Conservation (phyloP, 495 filamentous ascomycete genomes). For the Trichocladium uniseriatum region DNA sequence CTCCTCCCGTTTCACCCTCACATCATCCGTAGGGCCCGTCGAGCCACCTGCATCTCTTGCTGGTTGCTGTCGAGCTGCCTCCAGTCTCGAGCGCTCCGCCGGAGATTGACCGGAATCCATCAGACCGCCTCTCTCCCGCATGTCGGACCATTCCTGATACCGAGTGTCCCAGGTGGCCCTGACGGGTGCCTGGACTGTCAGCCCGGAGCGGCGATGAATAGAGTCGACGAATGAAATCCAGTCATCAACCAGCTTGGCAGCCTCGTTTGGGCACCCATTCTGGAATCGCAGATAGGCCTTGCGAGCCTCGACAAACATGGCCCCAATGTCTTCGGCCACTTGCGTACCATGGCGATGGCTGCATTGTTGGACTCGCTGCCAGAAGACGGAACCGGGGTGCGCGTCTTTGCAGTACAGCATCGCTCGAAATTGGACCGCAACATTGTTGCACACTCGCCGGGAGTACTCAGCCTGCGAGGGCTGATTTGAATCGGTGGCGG, state of each 20-base stretch:
- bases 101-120: not conserved
- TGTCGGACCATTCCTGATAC: not conserved
- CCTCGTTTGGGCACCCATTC: not conserved
- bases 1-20: not conserved
- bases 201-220: not conserved
- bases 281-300: not conserved
- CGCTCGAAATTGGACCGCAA: conserved; percentile 4
- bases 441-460: not conserved
- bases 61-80: not conserved
- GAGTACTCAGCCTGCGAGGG: not conserved
- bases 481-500: not conserved
- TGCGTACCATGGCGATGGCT: not conserved
- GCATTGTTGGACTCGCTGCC: not conserved
- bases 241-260: not conserved
- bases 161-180: not conserved
- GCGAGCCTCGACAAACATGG: not conserved
- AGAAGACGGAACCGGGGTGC: not conserved
- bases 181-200: not conserved
- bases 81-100: too few species aligned
- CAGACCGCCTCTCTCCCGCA: not conserved
- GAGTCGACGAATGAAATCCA: not conserved
- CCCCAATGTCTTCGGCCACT: not conserved
- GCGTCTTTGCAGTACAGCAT: not conserved
- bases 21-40: not conserved
- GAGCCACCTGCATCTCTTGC: not conserved